A percentile compares a stretch with the other conserved stretches of the same genome.
phyloP scores from a whole-genome alignment of 202 grass and related monocot genomes.

The Setaria viridis region DNA sequence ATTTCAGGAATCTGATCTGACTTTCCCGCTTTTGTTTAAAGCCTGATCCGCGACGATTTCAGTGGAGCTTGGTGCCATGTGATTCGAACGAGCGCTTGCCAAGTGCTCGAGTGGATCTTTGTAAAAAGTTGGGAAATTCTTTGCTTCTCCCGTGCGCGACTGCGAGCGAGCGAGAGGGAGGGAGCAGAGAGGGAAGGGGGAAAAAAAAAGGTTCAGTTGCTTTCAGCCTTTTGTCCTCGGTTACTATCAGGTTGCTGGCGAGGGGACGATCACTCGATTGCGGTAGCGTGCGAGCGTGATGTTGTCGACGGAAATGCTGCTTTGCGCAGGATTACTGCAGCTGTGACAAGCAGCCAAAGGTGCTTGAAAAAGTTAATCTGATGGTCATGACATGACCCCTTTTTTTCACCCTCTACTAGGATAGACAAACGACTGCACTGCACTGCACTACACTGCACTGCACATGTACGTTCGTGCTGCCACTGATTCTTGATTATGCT shows the following conservation, averaged over 20 bases:
- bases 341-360: background rate
- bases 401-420: background rate
- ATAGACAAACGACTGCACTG: background rate
- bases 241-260: conserved; percentile 12
- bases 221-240: conserved; percentile 26
- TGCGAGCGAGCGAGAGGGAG: background rate
- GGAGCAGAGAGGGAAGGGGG: background rate
- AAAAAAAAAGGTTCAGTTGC: background rate
- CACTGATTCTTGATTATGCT: background rate
- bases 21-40: conserved; percentile 37
- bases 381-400: background rate
- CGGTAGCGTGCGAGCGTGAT: conserved; percentile 17
- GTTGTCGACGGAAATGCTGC: background rate
- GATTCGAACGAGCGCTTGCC: conserved; percentile 40
- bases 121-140: conserved; percentile 15
- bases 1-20: conserved; percentile 43
- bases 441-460: too few relatives aligned
- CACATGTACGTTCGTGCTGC: background rate
- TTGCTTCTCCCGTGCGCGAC: conserved; percentile 34
- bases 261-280: conserved; percentile 34
- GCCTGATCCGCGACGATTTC: conserved; percentile 32
- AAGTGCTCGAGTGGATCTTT: conserved; percentile 35
- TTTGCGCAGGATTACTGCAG: conserved; percentile 5
- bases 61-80: conserved; percentile 36
- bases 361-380: background rate